Evolutionary conservation across 768 basidiomycete genomes (phyloP).

Genomic region (Mycena chlorophos): DNA sequence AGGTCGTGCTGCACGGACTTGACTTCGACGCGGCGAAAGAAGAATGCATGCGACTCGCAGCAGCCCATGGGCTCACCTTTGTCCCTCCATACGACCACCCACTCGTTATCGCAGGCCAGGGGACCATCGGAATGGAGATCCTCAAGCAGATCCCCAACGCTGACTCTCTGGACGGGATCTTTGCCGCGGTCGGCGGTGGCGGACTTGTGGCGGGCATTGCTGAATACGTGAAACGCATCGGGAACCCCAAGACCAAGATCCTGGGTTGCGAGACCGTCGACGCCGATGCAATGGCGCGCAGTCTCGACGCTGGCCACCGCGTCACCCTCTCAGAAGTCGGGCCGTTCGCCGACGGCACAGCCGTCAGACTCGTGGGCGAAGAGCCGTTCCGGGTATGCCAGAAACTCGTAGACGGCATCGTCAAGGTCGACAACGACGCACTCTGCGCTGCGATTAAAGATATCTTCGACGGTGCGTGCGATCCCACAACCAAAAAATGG

Average conservation of each 20-base stretch:
- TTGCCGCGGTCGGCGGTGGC: conserved; percentile 92
- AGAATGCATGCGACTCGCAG: conserved; percentile 87
- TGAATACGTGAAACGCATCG: conserved; percentile 92
- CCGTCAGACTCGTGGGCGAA: conserved; percentile 92
- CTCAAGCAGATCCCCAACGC: conserved; percentile 83
- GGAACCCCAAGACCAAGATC: conserved; percentile 76
- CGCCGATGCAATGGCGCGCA: conserved; percentile 90
- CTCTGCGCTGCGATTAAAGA: conserved; percentile 99
- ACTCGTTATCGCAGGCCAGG: conserved; percentile 94
- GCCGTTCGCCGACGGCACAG: conserved; percentile 96
- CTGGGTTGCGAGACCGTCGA: conserved; percentile 94
- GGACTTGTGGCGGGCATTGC: conserved; percentile 89
- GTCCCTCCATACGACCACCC: conserved; percentile 99
- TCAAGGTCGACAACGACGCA: conserved; percentile 91
- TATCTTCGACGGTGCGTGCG: conserved; percentile 88
- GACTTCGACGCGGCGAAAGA: conserved; percentile 97
- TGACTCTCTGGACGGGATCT: conserved; percentile 79
- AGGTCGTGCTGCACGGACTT: conserved; percentile 85
- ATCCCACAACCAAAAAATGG: background rate
- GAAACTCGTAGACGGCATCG: conserved; percentile 76
- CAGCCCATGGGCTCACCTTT: conserved; percentile 74
- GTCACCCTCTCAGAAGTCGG: conserved; percentile 88
- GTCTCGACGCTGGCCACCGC: conserved; percentile 77
- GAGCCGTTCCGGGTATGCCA: conserved; percentile 94
- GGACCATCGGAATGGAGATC: conserved; percentile 93